Evolutionary conservation across 2,329 filamentous ascomycete genomes (phyloP).

Genomic region (Aspergillus pseudotamarii): DNA sequence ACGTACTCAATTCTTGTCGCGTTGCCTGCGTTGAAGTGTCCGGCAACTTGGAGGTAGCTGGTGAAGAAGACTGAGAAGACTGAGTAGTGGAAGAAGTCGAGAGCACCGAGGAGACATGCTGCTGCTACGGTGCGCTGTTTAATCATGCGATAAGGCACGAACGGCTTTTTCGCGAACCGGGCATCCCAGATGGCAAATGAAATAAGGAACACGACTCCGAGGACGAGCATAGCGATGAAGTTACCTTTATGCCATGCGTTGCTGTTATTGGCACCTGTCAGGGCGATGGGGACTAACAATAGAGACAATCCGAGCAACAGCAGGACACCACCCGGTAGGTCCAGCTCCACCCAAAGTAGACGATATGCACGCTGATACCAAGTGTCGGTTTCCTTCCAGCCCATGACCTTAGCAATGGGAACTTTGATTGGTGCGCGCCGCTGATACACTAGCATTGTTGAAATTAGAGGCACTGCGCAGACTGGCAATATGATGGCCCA

Average conservation of each 20-base stretch:
- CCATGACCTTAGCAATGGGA: not conserved
- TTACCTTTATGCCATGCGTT: constrained; percentile 28
- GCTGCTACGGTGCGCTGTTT: constrained; percentile 43
- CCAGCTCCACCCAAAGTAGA: constrained; percentile 31
- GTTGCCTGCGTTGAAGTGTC: constrained; percentile 37
- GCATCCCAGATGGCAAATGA: constrained; percentile 42
- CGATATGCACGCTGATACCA: constrained; percentile 24
- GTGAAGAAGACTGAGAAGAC: constrained; percentile 46
- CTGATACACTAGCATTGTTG: constrained; percentile 37
- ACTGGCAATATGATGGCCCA: constrained; percentile 46
- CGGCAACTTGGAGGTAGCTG: constrained; percentile 46
- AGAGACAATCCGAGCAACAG: constrained; percentile 39
- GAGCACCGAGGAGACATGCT: constrained; percentile 40
- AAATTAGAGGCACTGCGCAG: constrained; percentile 35
- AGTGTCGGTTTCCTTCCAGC: constrained; percentile 4
- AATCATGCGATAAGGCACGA: constrained; percentile 45
- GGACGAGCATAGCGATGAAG: constrained; percentile 42
- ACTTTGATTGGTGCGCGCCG: constrained; percentile 20
- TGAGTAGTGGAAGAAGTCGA: constrained; percentile 41
- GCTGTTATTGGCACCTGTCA: constrained; percentile 40
- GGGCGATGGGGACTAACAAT: constrained; percentile 40
- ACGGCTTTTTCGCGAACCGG: constrained; percentile 41
- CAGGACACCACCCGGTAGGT: constrained; percentile 38
- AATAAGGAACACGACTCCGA: constrained; percentile 29
- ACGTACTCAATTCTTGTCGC: constrained; percentile 33